These are phyloP conservation scores for Rossbeevera mucosa DNA, from an alignment of 768 basidiomycete genomes.

Conservation along the genomic window DNA sequence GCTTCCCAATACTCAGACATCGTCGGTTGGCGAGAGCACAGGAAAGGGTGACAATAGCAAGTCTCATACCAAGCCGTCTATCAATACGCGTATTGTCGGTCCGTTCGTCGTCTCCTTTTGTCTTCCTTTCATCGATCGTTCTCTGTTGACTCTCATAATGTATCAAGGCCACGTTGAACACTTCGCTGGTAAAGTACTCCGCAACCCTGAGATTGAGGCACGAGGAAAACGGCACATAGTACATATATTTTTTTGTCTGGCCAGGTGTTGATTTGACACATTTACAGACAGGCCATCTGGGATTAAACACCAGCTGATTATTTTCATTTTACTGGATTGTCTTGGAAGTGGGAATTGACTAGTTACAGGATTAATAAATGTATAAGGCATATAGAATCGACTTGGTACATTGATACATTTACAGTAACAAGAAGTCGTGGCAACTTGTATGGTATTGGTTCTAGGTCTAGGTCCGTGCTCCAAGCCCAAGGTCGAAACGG, in stretches of 20 bases:
- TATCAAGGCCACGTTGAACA: slow-evolving; percentile 15
- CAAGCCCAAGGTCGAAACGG: neutral
- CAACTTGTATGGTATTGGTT: neutral
- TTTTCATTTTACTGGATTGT: neutral
- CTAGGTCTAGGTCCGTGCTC: neutral
- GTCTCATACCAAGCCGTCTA: neutral
- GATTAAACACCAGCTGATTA: neutral
- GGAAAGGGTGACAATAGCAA: neutral
- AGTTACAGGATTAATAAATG: neutral
- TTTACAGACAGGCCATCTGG: slow-evolving; percentile 3
- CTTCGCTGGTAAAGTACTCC: slow-evolving; percentile 17
- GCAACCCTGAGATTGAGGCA: slow-evolving; percentile 16
- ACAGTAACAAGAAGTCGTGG: neutral
- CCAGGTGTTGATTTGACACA: neutral
- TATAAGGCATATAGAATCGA: neutral
- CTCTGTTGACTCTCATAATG: neutral
- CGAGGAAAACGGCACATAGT: slow-evolving; percentile 18
- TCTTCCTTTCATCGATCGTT: neutral
- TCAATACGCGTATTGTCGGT: slow-evolving; percentile 9
- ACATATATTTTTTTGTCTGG: neutral
- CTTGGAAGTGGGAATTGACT: neutral
- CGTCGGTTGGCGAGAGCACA: neutral
- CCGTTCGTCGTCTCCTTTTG: neutral
- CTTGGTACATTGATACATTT: neutral
- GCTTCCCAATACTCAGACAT: neutral